Evolutionary conservation across 129 eudicot species (phyloP), one percentile per base, ranked within the genome.

Genomic region (Helianthus tuberosus): DNA sequence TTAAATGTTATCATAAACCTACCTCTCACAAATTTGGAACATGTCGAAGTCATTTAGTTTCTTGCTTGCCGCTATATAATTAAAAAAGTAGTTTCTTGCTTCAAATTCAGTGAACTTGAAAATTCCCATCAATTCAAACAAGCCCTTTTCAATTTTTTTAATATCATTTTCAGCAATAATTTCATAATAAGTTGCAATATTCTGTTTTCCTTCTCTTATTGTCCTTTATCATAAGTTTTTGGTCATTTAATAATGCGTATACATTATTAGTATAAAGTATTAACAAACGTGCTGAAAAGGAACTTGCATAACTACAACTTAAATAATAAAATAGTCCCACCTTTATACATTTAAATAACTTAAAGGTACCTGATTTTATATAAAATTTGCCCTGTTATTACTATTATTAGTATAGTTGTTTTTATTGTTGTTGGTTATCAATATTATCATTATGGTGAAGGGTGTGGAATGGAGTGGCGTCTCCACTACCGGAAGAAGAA

Each of bases 131-230:
- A 58, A 58, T 23, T 27, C 64, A 58, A 23, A 25, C 25, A 58
- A 17, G 23, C 13, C 35, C 3, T 58, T 27, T 25, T 9, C 8
- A 4, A 11, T 11, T 25, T 58, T 15, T 20, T 11, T 58, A 25
- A 3, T 11, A 25, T 23, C 64, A 58, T 23, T 58, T 58, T 58
- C 12, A 58, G 39, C 8, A n/a, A n/a, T n/a, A 58, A 25, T 58
- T 58, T 25, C 39, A 3, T 25, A 25, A 10, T 25, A 25, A 58
- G 64, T 58, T 58, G 39, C 64, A 11, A 58, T 55, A 58, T 58
- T 58, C 39, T 58, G 64, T 58, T 27, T 58, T 27, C 39, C 64
- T 20, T 58, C 64, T 23, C 39, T 25, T 58, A 14, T 55, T 55
- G 64, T 55, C 62, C 62, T 55, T 17, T 55, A 55, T 20, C 9